Conservation (phyloP, 1,284 basidiomycete species). For the Phenoliferia sp. region DNA sequence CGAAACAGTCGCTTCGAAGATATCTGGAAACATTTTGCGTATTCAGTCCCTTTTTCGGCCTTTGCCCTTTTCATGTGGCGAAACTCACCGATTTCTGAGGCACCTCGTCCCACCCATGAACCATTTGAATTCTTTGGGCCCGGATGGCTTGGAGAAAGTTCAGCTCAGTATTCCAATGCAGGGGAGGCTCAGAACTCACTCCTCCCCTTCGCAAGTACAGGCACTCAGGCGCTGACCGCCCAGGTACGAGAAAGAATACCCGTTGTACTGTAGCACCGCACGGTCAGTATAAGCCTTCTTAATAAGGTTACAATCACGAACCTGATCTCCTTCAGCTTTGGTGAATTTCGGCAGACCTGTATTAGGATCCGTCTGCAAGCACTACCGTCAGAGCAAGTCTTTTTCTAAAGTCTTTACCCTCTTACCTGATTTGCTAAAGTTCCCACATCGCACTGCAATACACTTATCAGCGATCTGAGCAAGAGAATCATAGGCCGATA, state of each 20-base stretch:
- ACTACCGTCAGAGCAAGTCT: too few relatives aligned
- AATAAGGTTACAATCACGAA: too few relatives aligned
- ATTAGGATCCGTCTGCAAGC: conserved; percentile 47
- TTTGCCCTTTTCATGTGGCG: background rate
- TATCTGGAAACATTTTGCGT: background rate
- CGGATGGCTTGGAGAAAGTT: conserved; percentile 34
- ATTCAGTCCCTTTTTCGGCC: background rate
- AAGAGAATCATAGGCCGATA: background rate
- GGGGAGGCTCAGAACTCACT: background rate
- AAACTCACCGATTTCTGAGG: background rate
- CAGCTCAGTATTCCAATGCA: background rate
- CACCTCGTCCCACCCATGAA: conserved; percentile 13
- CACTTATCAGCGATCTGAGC: background rate
- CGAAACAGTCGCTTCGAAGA: background rate
- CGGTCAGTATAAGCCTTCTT: too few relatives aligned
- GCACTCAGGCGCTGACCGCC: conserved; percentile 46
- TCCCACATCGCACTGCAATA: conserved; percentile 61
- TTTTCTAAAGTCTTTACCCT: too few relatives aligned
- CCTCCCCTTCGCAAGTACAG: conserved; percentile 45
- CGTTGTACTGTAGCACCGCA: conserved; percentile 32
- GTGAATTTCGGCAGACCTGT: conserved; percentile 27
- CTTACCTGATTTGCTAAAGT: conserved; percentile 78
- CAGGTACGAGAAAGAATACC: conserved; percentile 45
- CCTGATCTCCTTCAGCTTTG: conserved; percentile 24
- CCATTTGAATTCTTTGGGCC: conserved; percentile 36